Conservation (phyloP, 257 asterid species). For the Gardenia jasminoides region DNA sequence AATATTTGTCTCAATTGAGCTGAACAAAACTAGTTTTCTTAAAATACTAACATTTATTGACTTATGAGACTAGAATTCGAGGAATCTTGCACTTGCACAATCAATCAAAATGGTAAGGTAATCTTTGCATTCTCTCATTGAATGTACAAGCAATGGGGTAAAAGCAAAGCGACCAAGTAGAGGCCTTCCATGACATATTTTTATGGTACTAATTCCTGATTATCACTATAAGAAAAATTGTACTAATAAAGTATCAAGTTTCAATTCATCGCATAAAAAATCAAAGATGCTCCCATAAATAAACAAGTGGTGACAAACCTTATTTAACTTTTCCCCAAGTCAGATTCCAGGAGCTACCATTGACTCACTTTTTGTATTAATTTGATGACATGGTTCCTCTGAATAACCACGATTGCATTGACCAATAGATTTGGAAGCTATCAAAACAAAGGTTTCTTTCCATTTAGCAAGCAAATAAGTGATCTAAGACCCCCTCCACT, state of each 20-base stretch:
- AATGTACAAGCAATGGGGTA: no score
- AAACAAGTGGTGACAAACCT: neutral
- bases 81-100: no score
- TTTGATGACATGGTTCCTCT: neutral
- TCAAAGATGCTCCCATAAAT: neutral
- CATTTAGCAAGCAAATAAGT: conserved; percentile 75
- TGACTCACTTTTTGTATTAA: neutral
- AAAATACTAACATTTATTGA: no score
- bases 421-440: no score
- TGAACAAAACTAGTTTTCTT: no score
- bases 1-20: no score
- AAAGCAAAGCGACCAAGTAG: neutral
- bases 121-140: no score
- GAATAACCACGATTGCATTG: neutral
- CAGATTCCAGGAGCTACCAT: neutral
- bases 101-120: no score
- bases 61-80: no score
- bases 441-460: conserved; percentile 83
- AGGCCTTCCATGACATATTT: neutral
- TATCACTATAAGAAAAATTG: neutral
- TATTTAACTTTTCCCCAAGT: no score
- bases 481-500: conserved; percentile 84
- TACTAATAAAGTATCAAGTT: neutral
- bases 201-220: neutral
- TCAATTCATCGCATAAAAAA: no score